Percentiles rank a stretch among this genome's conserved stretches.
phyloP scores from a whole-genome alignment of 352 stramenopile species.

The Phytophthora rubi region DNA sequence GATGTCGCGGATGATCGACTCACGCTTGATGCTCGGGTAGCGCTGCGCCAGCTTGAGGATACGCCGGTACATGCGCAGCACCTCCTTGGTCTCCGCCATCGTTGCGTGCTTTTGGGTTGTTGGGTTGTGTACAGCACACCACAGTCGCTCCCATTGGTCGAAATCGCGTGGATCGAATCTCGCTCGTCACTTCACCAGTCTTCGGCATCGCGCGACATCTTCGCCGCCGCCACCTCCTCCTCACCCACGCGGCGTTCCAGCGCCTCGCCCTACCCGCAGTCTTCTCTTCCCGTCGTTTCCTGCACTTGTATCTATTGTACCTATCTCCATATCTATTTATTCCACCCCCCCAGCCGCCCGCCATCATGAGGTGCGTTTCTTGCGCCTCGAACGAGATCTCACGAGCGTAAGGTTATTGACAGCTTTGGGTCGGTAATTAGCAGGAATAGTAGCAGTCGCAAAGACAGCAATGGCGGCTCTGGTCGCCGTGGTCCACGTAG shows the following conservation, averaged over 20 bases:
- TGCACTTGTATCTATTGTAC: conserved; percentile 31
- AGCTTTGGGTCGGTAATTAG: neutral
- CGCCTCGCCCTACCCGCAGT: neutral
- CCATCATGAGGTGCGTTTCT: conserved; percentile 55
- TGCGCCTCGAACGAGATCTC: neutral
- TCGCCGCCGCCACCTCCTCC: conserved; percentile 16
- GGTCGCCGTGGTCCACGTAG: conserved; percentile 41
- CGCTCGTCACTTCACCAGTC: conserved; percentile 29
- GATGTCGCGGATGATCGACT: conserved; percentile 84
- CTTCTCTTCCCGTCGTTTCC: conserved; percentile 18
- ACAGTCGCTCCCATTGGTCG: conserved; percentile 27
- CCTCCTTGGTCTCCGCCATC: conserved; percentile 57
- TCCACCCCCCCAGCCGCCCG: neutral
- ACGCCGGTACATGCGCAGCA: conserved; percentile 81
- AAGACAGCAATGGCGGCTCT: conserved; percentile 33
- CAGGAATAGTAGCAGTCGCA: conserved; percentile 40
- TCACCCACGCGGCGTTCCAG: conserved; percentile 11
- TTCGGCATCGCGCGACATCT: conserved; percentile 29
- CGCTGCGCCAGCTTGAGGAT: conserved; percentile 85
- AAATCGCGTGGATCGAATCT: conserved; percentile 29
- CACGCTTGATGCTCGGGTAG: conserved; percentile 87
- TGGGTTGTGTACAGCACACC: conserved; percentile 19
- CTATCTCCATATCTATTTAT: conserved; percentile 51
- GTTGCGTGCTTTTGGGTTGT: conserved; percentile 14
- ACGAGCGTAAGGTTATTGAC: neutral